Conservation (phyloP, 345 rosid species). For the Euclidium syriacum region DNA sequence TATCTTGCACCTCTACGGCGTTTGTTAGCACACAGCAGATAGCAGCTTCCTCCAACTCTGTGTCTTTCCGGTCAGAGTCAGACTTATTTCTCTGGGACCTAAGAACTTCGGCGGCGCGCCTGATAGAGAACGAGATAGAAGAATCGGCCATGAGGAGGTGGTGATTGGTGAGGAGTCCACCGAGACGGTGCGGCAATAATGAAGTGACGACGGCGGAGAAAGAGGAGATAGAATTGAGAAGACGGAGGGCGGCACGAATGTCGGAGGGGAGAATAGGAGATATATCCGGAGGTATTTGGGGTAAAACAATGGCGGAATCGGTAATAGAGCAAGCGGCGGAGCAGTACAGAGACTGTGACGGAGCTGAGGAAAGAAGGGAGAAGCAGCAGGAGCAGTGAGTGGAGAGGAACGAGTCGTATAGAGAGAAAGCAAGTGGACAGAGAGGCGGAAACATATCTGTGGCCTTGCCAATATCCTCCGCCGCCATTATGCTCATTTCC, state of each 20-base stretch:
- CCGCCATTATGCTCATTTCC: conserved; percentile 43
- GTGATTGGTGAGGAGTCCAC: conserved; percentile 59
- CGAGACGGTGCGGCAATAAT: conserved; percentile 20
- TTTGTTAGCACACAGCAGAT: conserved; percentile 65
- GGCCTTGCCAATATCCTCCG: conserved; percentile 38
- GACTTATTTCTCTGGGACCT: conserved; percentile 24
- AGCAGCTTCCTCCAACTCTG: conserved; percentile 41
- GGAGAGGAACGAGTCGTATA: conserved; percentile 47
- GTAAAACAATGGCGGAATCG: conserved; percentile 21
- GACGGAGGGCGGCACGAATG: conserved; percentile 59
- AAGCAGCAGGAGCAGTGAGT: conserved; percentile 52
- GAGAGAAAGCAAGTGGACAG: conserved; percentile 47
- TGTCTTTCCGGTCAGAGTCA: conserved; percentile 5
- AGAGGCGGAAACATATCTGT: conserved; percentile 49
- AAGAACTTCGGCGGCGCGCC: conserved; percentile 39
- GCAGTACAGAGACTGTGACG: conserved; percentile 19
- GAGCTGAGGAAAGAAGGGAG: conserved; percentile 24
- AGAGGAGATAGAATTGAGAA: conserved; percentile 36
- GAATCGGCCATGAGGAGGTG: conserved; percentile 30
- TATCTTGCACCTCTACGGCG: conserved; percentile 79
- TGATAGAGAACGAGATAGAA: conserved; percentile 32
- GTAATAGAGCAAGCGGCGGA: conserved; percentile 38
- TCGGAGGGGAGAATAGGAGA: conserved; percentile 36
- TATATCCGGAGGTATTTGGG: conserved; percentile 4
- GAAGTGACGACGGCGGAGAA: neutral